phyloP scores from a whole-genome alignment of 2,329 filamentous ascomycete species.

The Penicillium rolfsii region DNA sequence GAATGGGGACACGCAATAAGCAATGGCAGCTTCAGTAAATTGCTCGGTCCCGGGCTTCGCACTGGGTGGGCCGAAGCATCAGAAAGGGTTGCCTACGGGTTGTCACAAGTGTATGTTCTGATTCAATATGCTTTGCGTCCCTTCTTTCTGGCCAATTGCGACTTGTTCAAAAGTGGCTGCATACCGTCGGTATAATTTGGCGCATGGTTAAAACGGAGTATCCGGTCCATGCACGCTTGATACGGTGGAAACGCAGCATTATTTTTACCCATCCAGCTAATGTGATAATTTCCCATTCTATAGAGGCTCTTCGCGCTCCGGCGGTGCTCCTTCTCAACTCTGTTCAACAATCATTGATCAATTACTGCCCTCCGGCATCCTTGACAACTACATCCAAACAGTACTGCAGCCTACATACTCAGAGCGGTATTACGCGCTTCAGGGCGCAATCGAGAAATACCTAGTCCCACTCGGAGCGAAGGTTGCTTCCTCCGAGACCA shows the following conservation, averaged over 20 bases:
- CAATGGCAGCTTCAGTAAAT: constrained; percentile 90
- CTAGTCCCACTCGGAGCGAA: constrained; percentile 66
- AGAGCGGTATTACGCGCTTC: constrained; percentile 58
- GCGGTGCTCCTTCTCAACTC: constrained; percentile 63
- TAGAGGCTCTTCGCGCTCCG: constrained; percentile 61
- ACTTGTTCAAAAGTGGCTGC: not conserved
- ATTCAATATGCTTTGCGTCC: not conserved
- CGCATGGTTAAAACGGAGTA: not conserved
- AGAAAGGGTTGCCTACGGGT: constrained; percentile 60
- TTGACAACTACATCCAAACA: constrained; percentile 58
- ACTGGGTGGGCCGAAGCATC: constrained; percentile 88
- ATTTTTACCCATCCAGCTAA: constrained; percentile 16
- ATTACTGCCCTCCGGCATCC: constrained; percentile 55
- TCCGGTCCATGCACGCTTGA: not conserved
- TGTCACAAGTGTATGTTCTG: constrained; percentile 60
- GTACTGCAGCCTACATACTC: constrained; percentile 61
- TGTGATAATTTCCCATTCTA: not conserved
- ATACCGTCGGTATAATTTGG: not conserved
- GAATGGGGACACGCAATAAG: constrained; percentile 79
- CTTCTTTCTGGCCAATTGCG: constrained; percentile 12
- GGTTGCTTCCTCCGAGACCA: constrained; percentile 36
- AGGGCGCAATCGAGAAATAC: constrained; percentile 61
- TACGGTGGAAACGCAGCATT: not conserved
- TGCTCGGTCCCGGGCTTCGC: constrained; percentile 76
- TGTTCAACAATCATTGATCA: constrained; percentile 61